Conservation (phyloP, 352 stramenopile species). For the Thalassiosira hispida region DNA sequence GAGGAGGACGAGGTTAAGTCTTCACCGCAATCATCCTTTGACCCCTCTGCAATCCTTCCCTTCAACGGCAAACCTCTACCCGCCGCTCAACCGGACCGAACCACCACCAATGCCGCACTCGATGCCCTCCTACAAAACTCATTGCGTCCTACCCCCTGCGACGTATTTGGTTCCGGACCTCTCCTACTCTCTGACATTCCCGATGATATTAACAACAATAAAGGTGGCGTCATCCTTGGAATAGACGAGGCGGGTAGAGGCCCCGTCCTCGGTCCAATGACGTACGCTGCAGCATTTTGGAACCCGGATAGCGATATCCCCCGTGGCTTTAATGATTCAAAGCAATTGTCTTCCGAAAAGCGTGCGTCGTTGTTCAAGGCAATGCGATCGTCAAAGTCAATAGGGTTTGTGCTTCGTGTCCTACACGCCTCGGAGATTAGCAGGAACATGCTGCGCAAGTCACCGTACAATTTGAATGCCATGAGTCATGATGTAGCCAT, state of each 20-base stretch:
- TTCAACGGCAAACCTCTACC: slow-evolving; percentile 13
- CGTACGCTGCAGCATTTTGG: slow-evolving; percentile 94
- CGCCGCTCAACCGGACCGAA: slow-evolving; percentile 27
- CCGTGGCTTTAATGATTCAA: slow-evolving; percentile 94
- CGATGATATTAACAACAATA: slow-evolving; percentile 22
- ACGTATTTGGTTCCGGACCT: slow-evolving; percentile 67
- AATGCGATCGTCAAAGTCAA: slow-evolving; percentile 55
- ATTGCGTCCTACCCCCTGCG: slow-evolving; percentile 43
- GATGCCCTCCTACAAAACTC: slow-evolving; percentile 29
- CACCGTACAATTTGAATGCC: slow-evolving; percentile 91
- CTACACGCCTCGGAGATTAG: slow-evolving; percentile 93
- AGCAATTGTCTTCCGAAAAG: slow-evolving; percentile 89
- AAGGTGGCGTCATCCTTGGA: slow-evolving; percentile 82
- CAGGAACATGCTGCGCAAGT: slow-evolving; percentile 91
- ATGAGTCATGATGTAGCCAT: slow-evolving; percentile 94
- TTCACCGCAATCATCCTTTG: no score
- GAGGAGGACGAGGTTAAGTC: no score
- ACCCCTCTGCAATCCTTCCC: slow-evolving; percentile 33
- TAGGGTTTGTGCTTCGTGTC: slow-evolving; percentile 90
- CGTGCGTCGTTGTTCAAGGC: slow-evolving; percentile 90
- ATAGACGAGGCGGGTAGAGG: slow-evolving; percentile 95
- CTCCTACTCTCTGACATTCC: slow-evolving; percentile 78
- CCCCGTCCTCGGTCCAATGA: slow-evolving; percentile 94
- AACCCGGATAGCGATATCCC: slow-evolving; percentile 85
- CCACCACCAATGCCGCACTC: slow-evolving; percentile 38